These are phyloP conservation scores for Scenedesmus sp. DNA, from an alignment of 163 green algal species.

Conservation along the genomic window DNA sequence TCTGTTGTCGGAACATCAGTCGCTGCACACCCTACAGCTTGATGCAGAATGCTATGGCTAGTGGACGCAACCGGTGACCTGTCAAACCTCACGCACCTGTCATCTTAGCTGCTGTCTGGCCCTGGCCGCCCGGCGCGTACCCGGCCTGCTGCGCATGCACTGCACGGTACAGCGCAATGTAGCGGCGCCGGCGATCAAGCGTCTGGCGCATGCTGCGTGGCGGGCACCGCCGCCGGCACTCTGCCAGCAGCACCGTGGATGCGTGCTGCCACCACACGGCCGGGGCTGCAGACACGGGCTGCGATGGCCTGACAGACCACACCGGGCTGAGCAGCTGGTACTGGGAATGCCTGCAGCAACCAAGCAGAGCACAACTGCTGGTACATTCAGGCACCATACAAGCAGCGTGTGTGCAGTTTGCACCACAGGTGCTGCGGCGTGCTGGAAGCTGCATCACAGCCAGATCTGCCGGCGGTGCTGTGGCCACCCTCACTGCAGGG, in stretches of 20 bases:
- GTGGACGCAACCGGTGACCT: not conserved
- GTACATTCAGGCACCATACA: not conserved
- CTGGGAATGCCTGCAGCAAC: slow-evolving; percentile 21
- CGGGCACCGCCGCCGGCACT: slow-evolving; percentile 54
- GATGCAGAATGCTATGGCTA: not conserved
- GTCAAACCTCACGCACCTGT: not conserved
- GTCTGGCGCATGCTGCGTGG: slow-evolving; percentile 34
- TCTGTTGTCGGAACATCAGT: not conserved
- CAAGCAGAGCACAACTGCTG: not conserved
- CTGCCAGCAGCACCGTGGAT: slow-evolving; percentile 55
- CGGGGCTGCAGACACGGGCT: slow-evolving; percentile 48
- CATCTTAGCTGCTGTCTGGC: not conserved
- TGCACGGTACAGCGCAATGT: slow-evolving; percentile 37
- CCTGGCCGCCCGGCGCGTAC: not conserved
- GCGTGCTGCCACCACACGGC: slow-evolving; percentile 69
- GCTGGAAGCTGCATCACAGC: not conserved
- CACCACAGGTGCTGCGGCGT: not conserved
- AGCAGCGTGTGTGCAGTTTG: not conserved
- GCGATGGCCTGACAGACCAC: slow-evolving; percentile 55
- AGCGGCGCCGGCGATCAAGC: slow-evolving; percentile 20
- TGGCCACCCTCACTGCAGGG: not conserved
- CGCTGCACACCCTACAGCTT: not conserved
- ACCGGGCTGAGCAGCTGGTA: slow-evolving; percentile 29
- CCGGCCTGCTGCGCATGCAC: slow-evolving; percentile 28
- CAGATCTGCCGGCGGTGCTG: not conserved